Evolutionary conservation across 2,329 filamentous ascomycete species (phyloP).

Genomic region (Fusarium decemcellulare): DNA sequence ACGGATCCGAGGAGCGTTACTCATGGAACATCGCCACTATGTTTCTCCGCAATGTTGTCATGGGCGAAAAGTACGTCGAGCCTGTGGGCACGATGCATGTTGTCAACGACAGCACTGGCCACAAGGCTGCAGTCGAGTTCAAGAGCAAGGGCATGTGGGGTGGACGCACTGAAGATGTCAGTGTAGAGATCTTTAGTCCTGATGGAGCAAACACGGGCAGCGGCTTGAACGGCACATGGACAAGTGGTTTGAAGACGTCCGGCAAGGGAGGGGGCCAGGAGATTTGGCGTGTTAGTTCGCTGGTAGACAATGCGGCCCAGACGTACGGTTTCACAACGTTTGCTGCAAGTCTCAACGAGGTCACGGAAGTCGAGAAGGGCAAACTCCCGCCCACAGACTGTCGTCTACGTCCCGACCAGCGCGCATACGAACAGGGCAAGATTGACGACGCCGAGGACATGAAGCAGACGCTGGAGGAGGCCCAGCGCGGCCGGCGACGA

Average conservation of each 20-base stretch:
- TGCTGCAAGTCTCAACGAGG: slow-evolving; percentile 88
- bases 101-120: slow-evolving; percentile 85
- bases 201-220: slow-evolving; percentile 76
- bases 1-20: slow-evolving; percentile 84
- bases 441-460: slow-evolving; percentile 86
- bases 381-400: slow-evolving; percentile 87
- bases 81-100: slow-evolving; percentile 93
- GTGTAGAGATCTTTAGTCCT: slow-evolving; percentile 78
- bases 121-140: slow-evolving; percentile 90
- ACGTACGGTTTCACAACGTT: slow-evolving; percentile 93
- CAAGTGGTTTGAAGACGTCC: slow-evolving; percentile 75
- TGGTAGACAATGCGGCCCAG: slow-evolving; percentile 84
- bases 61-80: slow-evolving; percentile 98
- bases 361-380: slow-evolving; percentile 83
- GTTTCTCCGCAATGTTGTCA: slow-evolving; percentile 95
- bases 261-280: slow-evolving; percentile 74
- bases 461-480: slow-evolving; percentile 89
- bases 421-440: slow-evolving; percentile 84
- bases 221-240: slow-evolving; percentile 89
- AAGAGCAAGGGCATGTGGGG: slow-evolving; percentile 98
- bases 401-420: slow-evolving; percentile 88
- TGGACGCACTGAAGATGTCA: slow-evolving; percentile 91
- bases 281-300: slow-evolving; percentile 83
- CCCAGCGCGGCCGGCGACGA: slow-evolving; percentile 81
- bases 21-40: slow-evolving; percentile 91